Percentiles rank a stretch among this genome's conserved stretches.
Evolutionary conservation across 2,329 filamentous ascomycete genomes (phyloP).

Genomic region (Parasarocladium wereldwijsianum): DNA sequence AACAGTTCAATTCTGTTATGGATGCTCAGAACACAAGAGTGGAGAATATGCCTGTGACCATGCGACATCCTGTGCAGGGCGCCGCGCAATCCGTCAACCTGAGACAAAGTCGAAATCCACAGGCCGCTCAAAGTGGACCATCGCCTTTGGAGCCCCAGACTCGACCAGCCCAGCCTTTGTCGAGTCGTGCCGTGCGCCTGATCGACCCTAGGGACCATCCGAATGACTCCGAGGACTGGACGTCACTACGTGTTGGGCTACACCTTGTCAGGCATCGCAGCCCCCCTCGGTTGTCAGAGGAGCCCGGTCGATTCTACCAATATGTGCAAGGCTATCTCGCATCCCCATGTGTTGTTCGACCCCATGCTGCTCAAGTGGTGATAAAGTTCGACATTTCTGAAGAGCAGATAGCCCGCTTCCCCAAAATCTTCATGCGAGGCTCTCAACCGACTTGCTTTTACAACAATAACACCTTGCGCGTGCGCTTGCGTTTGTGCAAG

Average conservation of each 20-base stretch:
- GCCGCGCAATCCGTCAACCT: too few species aligned
- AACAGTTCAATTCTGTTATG: too few species aligned
- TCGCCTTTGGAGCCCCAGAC: too few species aligned
- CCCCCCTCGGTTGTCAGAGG: neutral
- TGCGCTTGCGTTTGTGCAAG: slow-evolving; percentile 43
- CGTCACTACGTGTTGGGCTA: slow-evolving; percentile 1
- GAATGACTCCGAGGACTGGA: neutral
- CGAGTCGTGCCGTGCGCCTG: too few species aligned
- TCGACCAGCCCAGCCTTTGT: too few species aligned
- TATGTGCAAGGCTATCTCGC: neutral
- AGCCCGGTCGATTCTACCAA: slow-evolving; percentile 1
- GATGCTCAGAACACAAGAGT: too few species aligned
- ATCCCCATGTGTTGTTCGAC: neutral
- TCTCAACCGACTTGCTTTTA: slow-evolving; percentile 24
- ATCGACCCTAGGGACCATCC: slow-evolving; percentile 1
- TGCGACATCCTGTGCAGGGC: too few species aligned
- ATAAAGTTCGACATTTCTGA: slow-evolving; percentile 27
- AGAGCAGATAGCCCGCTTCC: slow-evolving; percentile 20
- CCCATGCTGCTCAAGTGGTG: neutral
- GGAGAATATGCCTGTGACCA: too few species aligned
- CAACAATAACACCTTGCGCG: slow-evolving; percentile 36
- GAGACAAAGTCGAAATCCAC: too few species aligned
- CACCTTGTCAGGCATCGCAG: slow-evolving; percentile 1
- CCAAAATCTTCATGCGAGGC: slow-evolving; percentile 12
- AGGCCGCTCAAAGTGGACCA: too few species aligned